Evolutionary conservation across 2,329 filamentous ascomycete genomes (phyloP).

Genomic region (Sporothrix euskadiensis): DNA sequence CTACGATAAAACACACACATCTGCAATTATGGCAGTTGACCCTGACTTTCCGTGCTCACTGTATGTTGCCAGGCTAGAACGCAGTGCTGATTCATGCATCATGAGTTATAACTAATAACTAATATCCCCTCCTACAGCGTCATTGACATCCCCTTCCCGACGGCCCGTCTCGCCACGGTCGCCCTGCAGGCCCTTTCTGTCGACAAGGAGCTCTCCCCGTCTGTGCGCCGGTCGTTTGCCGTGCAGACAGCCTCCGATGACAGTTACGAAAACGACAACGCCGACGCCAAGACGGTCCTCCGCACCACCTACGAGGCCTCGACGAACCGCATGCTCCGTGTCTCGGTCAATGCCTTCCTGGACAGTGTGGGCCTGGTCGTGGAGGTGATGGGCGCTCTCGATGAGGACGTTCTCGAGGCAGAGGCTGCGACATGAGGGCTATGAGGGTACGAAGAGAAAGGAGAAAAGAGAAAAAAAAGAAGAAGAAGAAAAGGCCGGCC

Average conservation of each 20-base stretch:
- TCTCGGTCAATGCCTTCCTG: constrained; percentile 95
- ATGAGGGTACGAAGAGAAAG: neutral
- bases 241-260: constrained; percentile 37
- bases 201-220: constrained; percentile 83
- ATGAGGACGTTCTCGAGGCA: constrained; percentile 71
- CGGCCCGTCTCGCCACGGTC: constrained; percentile 71
- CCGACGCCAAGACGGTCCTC: constrained; percentile 52
- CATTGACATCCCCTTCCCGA: constrained; percentile 79
- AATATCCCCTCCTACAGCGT: constrained; percentile 46
- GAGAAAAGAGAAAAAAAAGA: neutral
- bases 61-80: constrained; percentile 47
- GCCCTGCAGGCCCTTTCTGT: constrained; percentile 77
- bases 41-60: constrained; percentile 63
- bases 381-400: constrained; percentile 86
- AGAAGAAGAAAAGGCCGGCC: neutral
- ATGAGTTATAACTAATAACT: neutral
- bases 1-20: neutral
- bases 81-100: neutral
- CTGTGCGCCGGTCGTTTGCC: constrained; percentile 72
- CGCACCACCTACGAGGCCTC: constrained; percentile 79
- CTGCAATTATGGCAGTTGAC: constrained; percentile 41
- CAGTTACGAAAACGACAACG: constrained; percentile 13
- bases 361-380: constrained; percentile 82
- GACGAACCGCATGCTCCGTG: constrained; percentile 94
- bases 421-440: constrained; percentile 17